These are phyloP conservation scores for Urostyla sp. DNA, from an alignment of 73 alveolate genomes.

Conservation along the genomic window DNA sequence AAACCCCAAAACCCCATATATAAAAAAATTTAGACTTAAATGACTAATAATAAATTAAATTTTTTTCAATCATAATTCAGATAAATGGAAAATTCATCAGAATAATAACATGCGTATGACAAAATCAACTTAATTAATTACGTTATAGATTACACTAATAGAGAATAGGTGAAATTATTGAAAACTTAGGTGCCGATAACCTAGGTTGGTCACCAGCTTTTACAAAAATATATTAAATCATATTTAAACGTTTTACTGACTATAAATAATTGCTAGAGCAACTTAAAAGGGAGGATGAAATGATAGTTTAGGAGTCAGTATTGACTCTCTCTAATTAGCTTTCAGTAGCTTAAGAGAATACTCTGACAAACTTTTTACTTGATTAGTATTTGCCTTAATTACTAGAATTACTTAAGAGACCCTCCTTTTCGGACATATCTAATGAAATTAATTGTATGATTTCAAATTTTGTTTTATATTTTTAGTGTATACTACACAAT, in stretches of 20 bases:
- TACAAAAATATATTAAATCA: too few relatives aligned
- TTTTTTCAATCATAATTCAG: too few relatives aligned
- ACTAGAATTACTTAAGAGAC: constrained; percentile 46
- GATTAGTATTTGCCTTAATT: constrained; percentile 51
- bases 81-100: too few relatives aligned
- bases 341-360: constrained; percentile 68
- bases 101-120: too few relatives aligned
- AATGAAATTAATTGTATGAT: constrained; percentile 62
- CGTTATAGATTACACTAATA: too few relatives aligned
- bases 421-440: constrained; percentile 46
- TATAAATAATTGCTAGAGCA: constrained; percentile 39
- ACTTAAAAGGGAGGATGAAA: constrained; percentile 59
- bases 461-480: not conserved
- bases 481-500: constrained; percentile 49
- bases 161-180: too few relatives aligned
- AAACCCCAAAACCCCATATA: too few relatives aligned
- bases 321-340: constrained; percentile 38
- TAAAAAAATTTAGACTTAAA: too few relatives aligned
- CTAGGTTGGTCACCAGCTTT: constrained; percentile 54
- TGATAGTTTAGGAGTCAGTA: constrained; percentile 59
- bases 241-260: too few relatives aligned
- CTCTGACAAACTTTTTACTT: constrained; percentile 44
- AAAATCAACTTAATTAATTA: too few relatives aligned
- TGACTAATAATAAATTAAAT: too few relatives aligned
- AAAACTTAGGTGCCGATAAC: constrained; percentile 44